These are phyloP conservation scores for Raddia distichophylla DNA, from an alignment of 176 grass and related monocot species.

Conservation along the genomic window DNA sequence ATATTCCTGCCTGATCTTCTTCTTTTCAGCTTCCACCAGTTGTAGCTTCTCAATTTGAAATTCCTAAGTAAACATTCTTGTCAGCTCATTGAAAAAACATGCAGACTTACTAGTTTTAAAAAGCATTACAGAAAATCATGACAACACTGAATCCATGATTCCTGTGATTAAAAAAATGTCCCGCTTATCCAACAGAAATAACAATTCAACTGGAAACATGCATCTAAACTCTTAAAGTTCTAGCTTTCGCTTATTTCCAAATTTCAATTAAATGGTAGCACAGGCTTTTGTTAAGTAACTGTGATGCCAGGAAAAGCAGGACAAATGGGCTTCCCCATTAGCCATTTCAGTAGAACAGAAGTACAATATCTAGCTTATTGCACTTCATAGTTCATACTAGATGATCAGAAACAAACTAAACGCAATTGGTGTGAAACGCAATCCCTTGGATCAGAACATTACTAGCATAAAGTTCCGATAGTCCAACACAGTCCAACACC, in stretches of 20 bases:
- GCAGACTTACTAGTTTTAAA: not conserved
- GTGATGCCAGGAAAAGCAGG: not conserved
- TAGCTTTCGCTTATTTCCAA: not conserved
- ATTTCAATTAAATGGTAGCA: not conserved
- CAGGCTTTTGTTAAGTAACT: not conserved
- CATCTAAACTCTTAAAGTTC: not conserved
- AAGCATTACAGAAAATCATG: conserved; percentile 7
- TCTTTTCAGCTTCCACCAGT: conserved; percentile 79
- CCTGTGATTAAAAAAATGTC: not conserved
- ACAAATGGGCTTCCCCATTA: not conserved
- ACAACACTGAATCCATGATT: not conserved
- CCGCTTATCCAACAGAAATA: not conserved
- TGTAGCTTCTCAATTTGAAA: conserved; percentile 83
- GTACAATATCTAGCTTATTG: not conserved
- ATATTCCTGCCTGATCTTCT: conserved; percentile 69
- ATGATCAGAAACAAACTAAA: not conserved
- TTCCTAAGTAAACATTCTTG: conserved; percentile 49
- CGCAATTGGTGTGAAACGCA: not conserved
- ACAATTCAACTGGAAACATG: not conserved
- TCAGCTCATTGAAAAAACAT: conserved; percentile 13
- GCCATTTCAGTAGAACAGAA: not conserved
- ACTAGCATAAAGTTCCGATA: not conserved
- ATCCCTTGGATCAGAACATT: not conserved
- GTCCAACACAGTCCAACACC: not conserved
- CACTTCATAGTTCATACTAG: not conserved